phyloP scores from a whole-genome alignment of 1,284 basidiomycete genomes.

The Chalciporus piperatoides region DNA sequence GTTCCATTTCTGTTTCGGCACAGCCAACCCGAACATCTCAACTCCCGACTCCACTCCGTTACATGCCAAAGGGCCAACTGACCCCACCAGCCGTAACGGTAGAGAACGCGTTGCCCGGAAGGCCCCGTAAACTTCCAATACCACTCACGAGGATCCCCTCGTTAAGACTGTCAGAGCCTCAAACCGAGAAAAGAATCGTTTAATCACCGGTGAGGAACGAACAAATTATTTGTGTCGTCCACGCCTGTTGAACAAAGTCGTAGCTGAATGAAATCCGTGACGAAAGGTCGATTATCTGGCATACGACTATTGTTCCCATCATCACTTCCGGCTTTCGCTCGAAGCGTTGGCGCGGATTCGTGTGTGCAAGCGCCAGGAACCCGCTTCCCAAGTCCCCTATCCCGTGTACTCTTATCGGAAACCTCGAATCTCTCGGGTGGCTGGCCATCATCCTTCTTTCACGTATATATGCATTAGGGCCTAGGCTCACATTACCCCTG shows the following conservation, averaged over 20 bases:
- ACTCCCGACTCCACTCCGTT: conserved; percentile 17
- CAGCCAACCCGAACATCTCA: conserved; percentile 11
- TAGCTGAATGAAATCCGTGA: neutral
- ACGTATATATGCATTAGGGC: too few relatives aligned
- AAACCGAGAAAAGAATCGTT: conserved; percentile 26
- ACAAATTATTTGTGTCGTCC: neutral
- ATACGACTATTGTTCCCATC: neutral
- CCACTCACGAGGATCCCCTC: conserved; percentile 20
- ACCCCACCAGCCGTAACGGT: neutral
- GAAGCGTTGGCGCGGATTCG: neutral
- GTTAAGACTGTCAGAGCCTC: conserved; percentile 30
- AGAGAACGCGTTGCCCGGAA: conserved; percentile 7
- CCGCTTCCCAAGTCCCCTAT: neutral
- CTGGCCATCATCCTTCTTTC: neutral
- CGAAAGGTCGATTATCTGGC: too few relatives aligned
- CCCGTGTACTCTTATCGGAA: neutral
- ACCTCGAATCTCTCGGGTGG: neutral
- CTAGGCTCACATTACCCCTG: too few relatives aligned
- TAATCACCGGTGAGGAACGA: conserved; percentile 11
- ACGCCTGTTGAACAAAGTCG: neutral
- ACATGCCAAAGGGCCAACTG: too few relatives aligned
- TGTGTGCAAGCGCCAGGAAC: neutral
- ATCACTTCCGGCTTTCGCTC: neutral
- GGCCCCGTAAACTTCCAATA: conserved; percentile 23
- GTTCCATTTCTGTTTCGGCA: neutral